A percentile compares a stretch with the other conserved stretches of the same genome.
phyloP scores from a whole-genome alignment of 1,139 yeast species.

The Torulaspora globosa region DNA sequence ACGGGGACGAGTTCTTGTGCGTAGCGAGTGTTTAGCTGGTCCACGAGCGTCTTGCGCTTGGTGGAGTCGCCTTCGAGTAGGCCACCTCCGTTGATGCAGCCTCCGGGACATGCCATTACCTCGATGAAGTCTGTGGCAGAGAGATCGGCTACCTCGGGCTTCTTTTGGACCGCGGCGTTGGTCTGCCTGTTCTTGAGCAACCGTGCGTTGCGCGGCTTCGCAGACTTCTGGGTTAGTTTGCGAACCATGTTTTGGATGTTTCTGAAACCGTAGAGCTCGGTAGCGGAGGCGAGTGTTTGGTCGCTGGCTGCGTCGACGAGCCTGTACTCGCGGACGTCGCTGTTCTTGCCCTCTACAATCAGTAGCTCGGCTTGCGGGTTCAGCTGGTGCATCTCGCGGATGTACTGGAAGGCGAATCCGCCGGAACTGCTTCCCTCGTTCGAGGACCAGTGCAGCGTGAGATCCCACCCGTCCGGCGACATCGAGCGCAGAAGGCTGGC shows the following conservation, averaged over 20 bases:
- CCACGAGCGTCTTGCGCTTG: slow-evolving; percentile 9
- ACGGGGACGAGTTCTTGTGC: slow-evolving; percentile 8
- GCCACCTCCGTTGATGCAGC: slow-evolving; percentile 97
- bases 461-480: slow-evolving; percentile 31
- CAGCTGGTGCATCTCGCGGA: slow-evolving; percentile 40
- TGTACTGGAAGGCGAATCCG: slow-evolving; percentile 71
- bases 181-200: slow-evolving; percentile 9
- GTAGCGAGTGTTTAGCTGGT: slow-evolving; percentile 18
- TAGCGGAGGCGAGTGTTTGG: slow-evolving; percentile 55
- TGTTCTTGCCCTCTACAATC: slow-evolving; percentile 58
- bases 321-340: slow-evolving; percentile 69
- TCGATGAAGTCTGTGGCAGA: slow-evolving; percentile 77
- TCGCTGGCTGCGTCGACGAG: slow-evolving; percentile 41
- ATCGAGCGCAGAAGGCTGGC: slow-evolving; percentile 14
- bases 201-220: slow-evolving; percentile 17
- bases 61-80: slow-evolving; percentile 38
- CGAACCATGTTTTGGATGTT: slow-evolving; percentile 92
- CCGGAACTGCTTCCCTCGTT: slow-evolving; percentile 85
- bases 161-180: not conserved
- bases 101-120: slow-evolving; percentile 97
- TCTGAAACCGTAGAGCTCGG: slow-evolving; percentile 85
- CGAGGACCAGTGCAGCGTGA: slow-evolving; percentile 56
- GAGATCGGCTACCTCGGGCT: slow-evolving; percentile 49
- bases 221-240: slow-evolving; percentile 49
- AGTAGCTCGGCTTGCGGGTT: slow-evolving; percentile 29